Evolutionary conservation across 768 basidiomycete genomes (phyloP), one percentile per base, ranked within the genome.

Genomic region (Russula brevipes): DNA sequence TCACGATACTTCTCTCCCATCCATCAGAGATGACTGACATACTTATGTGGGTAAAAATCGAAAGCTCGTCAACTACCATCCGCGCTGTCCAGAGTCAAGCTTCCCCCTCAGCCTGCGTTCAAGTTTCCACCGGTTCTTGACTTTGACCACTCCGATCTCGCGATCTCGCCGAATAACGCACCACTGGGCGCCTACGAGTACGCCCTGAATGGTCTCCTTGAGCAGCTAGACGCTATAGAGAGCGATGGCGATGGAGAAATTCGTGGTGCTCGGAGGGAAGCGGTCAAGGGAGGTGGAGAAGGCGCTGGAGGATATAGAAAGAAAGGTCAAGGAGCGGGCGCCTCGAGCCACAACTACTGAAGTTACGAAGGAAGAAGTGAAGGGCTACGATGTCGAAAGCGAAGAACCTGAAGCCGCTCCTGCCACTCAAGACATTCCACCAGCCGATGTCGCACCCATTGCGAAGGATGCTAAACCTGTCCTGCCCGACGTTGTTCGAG

Each of bases 211-310:
- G 82, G 83, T 42, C 72, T 91, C 10, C 77, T 91, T 36, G 78
- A 81, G 53, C 78, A 79, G 63, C 81, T 91, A 14, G 89, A 91
- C 65, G 82, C 80, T 0, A 80, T 91, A 31, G 82, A 88, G 67
- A 87, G 85, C 67, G 80, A 78, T 65, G 88, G 88, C 0, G 78
- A 83, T 56, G 72, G 73, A 65, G 73, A 72, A 1, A 80, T 92
- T 9, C 74, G 89, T 54, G 74, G 76, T 33, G 73, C 69, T 64
- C 73, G 90, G 55, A 78, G 84, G 67, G 72, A 73, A 3, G 74
- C 87, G 1, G 88, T 87, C n/a, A 47, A 76, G 77, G 66, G 71
- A 69, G 50, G 82, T 91, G 11, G 89, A 90, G 75, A 67, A 68
- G 52, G 89, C 87, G 72, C 78, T 85, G 24, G 78, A 74, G 60